Conservation (phyloP, 441 rosid genomes). For the Pelargonium fulgidum region DNA sequence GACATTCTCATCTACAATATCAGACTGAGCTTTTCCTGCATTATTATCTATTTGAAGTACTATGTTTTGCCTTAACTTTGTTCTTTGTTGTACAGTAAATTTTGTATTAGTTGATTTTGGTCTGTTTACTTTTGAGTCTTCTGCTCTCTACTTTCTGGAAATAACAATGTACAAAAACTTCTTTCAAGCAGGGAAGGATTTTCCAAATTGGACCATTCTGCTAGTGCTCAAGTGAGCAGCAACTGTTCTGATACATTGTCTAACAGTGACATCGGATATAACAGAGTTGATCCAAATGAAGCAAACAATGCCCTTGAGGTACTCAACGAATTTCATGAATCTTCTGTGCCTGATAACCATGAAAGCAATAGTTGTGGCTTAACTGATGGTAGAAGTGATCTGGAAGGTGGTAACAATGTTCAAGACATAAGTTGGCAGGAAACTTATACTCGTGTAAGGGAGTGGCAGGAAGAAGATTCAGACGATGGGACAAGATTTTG, state of each 20-base stretch:
- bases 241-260: slow-evolving; percentile 53
- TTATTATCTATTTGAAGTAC: not conserved
- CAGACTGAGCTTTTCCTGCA: not conserved
- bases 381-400: slow-evolving; percentile 32
- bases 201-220: slow-evolving; percentile 63
- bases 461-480: slow-evolving; percentile 34
- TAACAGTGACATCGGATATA: slow-evolving; percentile 36
- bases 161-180: not conserved
- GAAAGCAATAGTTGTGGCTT: slow-evolving; percentile 29
- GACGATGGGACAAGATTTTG: slow-evolving; percentile 33
- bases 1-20: not conserved
- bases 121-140: too few relatives aligned
- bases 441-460: slow-evolving; percentile 36
- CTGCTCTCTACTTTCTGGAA: not conserved
- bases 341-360: slow-evolving; percentile 27
- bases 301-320: slow-evolving; percentile 26
- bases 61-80: not conserved
- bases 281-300: slow-evolving; percentile 37
- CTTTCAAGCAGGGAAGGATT: slow-evolving; percentile 61
- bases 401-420: slow-evolving; percentile 22
- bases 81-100: not conserved
- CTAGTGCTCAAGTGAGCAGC: slow-evolving; percentile 47
- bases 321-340: slow-evolving; percentile 31
- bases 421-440: slow-evolving; percentile 34
- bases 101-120: not conserved